These are phyloP conservation scores for Houttuynia cordata DNA, from an alignment of 164 flowering plant genomes.

Conservation along the genomic window DNA sequence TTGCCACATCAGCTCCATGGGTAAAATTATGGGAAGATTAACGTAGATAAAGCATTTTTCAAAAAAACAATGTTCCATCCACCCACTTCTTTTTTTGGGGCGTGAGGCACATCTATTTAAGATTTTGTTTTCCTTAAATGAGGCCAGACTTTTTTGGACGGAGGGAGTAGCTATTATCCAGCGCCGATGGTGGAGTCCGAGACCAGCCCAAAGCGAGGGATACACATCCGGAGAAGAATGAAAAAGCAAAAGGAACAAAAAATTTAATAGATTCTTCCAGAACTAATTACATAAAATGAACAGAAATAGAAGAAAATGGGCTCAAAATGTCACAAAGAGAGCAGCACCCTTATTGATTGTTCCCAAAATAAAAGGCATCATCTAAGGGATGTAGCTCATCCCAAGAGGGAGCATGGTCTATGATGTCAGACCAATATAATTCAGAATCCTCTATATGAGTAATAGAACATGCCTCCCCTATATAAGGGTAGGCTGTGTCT, in stretches of 20 bases:
- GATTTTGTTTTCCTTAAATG: no score
- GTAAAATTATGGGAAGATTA: no score
- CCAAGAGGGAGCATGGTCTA: slow-evolving; percentile 42
- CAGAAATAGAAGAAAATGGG: background rate
- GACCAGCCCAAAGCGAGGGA: no score
- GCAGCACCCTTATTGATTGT: slow-evolving; percentile 5
- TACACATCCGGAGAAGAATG: no score
- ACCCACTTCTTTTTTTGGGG: no score
- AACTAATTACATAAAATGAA: background rate
- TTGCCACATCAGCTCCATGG: no score
- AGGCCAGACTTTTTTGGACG: no score
- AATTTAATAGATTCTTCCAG: background rate
- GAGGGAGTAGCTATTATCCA: no score
- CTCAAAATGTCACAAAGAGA: background rate
- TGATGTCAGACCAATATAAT: slow-evolving; percentile 31
- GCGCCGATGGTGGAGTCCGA: no score
- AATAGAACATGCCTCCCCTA: slow-evolving; percentile 17
- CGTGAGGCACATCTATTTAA: no score
- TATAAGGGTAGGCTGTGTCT: slow-evolving; percentile 16
- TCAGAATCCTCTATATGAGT: slow-evolving; percentile 18
- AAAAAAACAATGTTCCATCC: no score
- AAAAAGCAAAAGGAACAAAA: background rate
- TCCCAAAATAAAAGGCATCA: slow-evolving; percentile 22
- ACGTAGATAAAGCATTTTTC: no score
- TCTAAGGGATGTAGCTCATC: slow-evolving; percentile 28